Conservation (phyloP, 106 monocot genomes). For the Dioscorea dumetorum region DNA sequence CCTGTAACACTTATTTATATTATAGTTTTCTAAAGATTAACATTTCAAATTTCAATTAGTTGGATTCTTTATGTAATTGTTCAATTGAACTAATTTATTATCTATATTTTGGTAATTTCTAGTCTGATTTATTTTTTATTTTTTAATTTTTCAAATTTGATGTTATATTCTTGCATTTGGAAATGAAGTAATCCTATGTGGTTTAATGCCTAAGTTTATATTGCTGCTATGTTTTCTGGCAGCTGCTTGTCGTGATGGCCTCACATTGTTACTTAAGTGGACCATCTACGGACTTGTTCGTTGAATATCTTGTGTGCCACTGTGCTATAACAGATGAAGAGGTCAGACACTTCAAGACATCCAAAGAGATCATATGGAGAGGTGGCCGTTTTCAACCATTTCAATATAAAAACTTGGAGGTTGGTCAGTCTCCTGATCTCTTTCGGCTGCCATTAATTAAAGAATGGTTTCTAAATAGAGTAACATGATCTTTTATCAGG, state of each 20-base stretch:
- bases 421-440: constrained; percentile 6
- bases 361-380: constrained; percentile 30
- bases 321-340: constrained; percentile 79
- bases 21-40: neutral
- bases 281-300: constrained; percentile 55
- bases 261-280: constrained; percentile 88
- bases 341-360: constrained; percentile 33
- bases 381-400: constrained; percentile 44
- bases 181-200: too few species aligned
- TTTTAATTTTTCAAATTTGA: too few species aligned
- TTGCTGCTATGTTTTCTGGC: constrained; percentile 14
- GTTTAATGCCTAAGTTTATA: constrained; percentile 1
- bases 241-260: constrained; percentile 98
- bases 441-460: too few species aligned
- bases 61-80: too few species aligned
- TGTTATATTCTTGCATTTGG: too few species aligned
- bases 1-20: constrained; percentile 2
- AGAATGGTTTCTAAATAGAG: too few species aligned
- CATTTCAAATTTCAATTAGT: too few species aligned
- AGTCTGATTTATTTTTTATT: too few species aligned
- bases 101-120: too few species aligned
- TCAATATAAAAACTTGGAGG: constrained; percentile 67
- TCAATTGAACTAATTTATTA: too few species aligned
- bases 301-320: constrained; percentile 78
- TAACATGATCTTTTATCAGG: constrained; percentile 23